Evolutionary conservation across 1,284 basidiomycete genomes (phyloP).

Genomic region (Porodaedalea pini): DNA sequence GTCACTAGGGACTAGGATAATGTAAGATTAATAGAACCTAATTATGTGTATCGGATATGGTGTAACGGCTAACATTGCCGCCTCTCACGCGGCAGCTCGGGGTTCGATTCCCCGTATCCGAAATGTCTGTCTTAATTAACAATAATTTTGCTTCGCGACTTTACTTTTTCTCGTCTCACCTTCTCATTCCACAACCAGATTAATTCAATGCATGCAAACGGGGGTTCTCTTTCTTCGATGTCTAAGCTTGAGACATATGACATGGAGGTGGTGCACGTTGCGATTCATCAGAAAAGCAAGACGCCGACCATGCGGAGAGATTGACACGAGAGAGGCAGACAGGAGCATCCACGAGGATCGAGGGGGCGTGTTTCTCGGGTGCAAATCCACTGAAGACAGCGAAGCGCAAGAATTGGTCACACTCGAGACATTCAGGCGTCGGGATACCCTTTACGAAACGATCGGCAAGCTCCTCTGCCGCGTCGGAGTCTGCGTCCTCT

Average conservation of each 20-base stretch:
- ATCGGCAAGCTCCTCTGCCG: background rate
- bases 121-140: constrained; percentile 27
- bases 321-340: too few species aligned
- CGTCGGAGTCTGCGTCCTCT: background rate
- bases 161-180: too few species aligned
- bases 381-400: background rate
- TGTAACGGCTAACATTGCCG: constrained; percentile 73
- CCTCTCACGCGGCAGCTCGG: constrained; percentile 75
- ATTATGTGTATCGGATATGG: constrained; percentile 48
- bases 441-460: background rate
- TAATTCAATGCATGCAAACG: too few species aligned
- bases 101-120: constrained; percentile 75
- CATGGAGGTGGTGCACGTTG: too few species aligned
- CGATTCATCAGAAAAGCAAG: too few species aligned
- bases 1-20: background rate
- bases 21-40: too few species aligned
- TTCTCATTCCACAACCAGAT: too few species aligned
- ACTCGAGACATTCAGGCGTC: background rate
- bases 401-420: background rate
- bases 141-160: background rate
- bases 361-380: too few species aligned
- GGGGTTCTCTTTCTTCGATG: background rate
- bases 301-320: too few species aligned
- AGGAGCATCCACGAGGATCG: too few species aligned
- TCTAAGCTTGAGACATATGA: too few species aligned